These are phyloP conservation scores for Heterobasidion occidentale DNA, from an alignment of 1,284 basidiomycete species.

Conservation along the genomic window DNA sequence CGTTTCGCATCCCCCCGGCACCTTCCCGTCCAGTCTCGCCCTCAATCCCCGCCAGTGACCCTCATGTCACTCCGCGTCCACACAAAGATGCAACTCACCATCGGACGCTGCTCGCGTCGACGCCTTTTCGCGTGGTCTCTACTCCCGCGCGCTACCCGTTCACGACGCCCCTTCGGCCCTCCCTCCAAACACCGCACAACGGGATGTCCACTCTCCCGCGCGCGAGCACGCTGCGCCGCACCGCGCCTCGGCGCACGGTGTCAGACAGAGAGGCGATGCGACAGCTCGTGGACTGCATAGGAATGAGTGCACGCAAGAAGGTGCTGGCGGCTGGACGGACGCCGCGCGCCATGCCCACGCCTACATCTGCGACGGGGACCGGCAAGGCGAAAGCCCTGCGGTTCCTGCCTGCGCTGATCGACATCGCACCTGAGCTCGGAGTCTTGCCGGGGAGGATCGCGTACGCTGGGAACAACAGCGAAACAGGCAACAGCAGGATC, in stretches of 20 bases:
- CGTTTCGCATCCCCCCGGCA: conserved; percentile 31
- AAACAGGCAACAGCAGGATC: background rate
- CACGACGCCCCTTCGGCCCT: conserved; percentile 46
- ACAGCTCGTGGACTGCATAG: conserved; percentile 72
- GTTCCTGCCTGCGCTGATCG: conserved; percentile 10
- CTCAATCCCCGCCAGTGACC: background rate
- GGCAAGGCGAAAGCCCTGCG: conserved; percentile 9
- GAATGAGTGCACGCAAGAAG: conserved; percentile 75
- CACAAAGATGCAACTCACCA: background rate
- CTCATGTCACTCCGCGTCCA: background rate
- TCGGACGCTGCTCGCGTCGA: background rate
- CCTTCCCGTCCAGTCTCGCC: background rate
- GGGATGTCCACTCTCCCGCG: conserved; percentile 41
- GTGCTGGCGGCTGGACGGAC: conserved; percentile 77
- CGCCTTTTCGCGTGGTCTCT: conserved; percentile 11
- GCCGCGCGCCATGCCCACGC: conserved; percentile 41
- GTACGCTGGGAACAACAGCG: background rate
- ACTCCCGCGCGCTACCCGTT: conserved; percentile 30
- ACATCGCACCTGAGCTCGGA: conserved; percentile 6
- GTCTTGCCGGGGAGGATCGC: background rate
- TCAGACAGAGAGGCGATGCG: conserved; percentile 78
- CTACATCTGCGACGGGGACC: background rate
- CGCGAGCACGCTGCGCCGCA: conserved; percentile 49
- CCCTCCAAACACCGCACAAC: conserved; percentile 12
- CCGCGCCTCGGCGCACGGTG: conserved; percentile 48